Base-by-base conservation (phyloP, 1,284 basidiomycete species). In the Trametes polyzona region DNA sequence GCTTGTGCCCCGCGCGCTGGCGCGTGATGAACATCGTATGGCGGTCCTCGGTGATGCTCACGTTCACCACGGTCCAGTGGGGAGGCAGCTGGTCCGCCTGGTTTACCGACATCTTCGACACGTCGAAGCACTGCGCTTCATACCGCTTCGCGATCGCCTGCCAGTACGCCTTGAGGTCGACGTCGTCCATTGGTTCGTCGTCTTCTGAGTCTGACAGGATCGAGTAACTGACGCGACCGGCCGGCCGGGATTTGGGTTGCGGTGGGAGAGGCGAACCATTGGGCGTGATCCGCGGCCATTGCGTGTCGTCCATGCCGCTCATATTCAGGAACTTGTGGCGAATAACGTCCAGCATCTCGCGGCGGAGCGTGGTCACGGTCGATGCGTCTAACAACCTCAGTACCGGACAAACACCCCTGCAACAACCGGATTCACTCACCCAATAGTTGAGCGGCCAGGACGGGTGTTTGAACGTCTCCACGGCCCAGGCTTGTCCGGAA, bases 31-130 rank as follows among this genome's bases (percentile, higher is more conserved):
- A 88, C 69, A 99, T 80, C 4, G 90, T 91, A 63, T 84, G 88
- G 61, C 86, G 86, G 67, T 97, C 94, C 6, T 90, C 83, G 0
- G 92, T 90, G 47, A 98, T 79, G 59, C 82, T 90, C 63, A 99
- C 86, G 59, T 89, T 93, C 52, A 98, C 78, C 10, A 96, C 83
- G 4, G 88, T 91, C 95, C 96, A 98, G 59, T 89, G 81, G 3
- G 71, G 61, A 0, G 96, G 95, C 1, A 98, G 76, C 39, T 72
- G 66, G 39, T 78, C 67, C 11, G 75, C 71, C 62, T 76, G 75
- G 21, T 76, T 72, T 6, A 73, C 57, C 2, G 77, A 73, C 40
- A 78, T 69, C 35, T 69, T 66, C 17, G 69, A 66, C 1, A 76
- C 62, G 54, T 82, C 78, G 26, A 83, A 71, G 2, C 69, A 69